Percentiles rank a stretch among this genome's conserved stretches.
These are phyloP conservation scores for Candida chauliodis DNA, from an alignment of 805 yeast genomes.

Conservation along the genomic window DNA sequence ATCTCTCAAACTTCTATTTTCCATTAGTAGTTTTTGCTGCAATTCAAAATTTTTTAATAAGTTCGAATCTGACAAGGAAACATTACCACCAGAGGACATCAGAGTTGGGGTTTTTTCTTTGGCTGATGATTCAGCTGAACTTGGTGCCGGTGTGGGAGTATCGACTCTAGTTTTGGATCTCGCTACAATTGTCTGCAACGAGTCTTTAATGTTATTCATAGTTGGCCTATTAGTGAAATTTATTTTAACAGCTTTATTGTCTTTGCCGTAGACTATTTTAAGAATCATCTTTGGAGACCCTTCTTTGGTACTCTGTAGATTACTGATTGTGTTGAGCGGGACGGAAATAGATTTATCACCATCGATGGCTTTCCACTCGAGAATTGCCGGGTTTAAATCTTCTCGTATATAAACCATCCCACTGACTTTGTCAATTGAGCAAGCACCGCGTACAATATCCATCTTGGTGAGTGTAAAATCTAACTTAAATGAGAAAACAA, in stretches of 20 bases:
- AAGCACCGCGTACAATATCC: constrained; percentile 38
- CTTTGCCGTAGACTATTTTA: constrained; percentile 46
- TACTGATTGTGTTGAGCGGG: constrained; percentile 32
- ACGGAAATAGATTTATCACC: constrained; percentile 30
- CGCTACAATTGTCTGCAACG: constrained; percentile 65
- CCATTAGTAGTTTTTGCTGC: constrained; percentile 73
- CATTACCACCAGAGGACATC: constrained; percentile 12
- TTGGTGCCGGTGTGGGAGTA: constrained; percentile 12
- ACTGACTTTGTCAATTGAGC: constrained; percentile 36
- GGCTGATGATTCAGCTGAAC: no score
- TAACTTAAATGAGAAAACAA: neutral
- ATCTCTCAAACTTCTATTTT: constrained; percentile 64
- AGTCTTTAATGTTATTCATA: constrained; percentile 69
- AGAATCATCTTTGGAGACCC: constrained; percentile 64
- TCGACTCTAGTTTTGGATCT: constrained; percentile 51
- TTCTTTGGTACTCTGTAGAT: constrained; percentile 69
- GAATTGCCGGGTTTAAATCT: constrained; percentile 37
- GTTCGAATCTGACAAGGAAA: constrained; percentile 36
- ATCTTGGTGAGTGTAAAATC: constrained; percentile 11
- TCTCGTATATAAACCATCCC: constrained; percentile 41
- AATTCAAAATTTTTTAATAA: constrained; percentile 68
- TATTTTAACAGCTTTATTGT: constrained; percentile 37
- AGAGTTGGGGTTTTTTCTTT: constrained; percentile 9
- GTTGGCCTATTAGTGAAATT: constrained; percentile 69
- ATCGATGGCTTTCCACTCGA: constrained; percentile 45